Percentiles rank a stretch among this genome's conserved stretches.
Conservation (phyloP, 2,329 filamentous ascomycete species). For the Rhexocercosporidium sp. region DNA sequence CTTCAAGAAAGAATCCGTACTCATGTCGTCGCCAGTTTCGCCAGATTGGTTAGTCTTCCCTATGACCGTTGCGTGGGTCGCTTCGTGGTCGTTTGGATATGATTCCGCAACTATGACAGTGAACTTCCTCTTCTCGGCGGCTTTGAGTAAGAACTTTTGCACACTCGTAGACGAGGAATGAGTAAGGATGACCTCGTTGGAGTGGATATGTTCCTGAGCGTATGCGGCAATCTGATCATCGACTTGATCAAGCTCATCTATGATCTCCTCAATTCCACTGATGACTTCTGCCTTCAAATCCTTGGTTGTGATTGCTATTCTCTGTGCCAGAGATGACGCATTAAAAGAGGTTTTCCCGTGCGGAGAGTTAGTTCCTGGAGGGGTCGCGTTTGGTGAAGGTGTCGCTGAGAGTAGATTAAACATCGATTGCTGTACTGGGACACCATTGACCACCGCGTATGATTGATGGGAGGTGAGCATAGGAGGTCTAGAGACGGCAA, state of each 20-base stretch:
- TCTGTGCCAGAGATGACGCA: constrained; percentile 36
- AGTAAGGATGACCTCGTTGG: constrained; percentile 89
- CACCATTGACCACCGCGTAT: constrained; percentile 60
- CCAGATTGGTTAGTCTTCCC: constrained; percentile 56
- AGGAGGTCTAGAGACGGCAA: constrained; percentile 58
- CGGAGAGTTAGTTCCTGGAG: constrained; percentile 57
- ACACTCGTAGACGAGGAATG: constrained; percentile 86
- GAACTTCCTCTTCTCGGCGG: constrained; percentile 87
- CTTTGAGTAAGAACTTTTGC: constrained; percentile 86
- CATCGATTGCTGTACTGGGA: constrained; percentile 69
- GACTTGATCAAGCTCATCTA: constrained; percentile 91
- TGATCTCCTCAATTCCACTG: constrained; percentile 92
- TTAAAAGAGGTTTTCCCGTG: constrained; percentile 43
- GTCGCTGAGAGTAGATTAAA: constrained; percentile 83
- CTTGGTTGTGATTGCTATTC: constrained; percentile 47
- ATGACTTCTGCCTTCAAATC: constrained; percentile 90
- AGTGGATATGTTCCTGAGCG: constrained; percentile 90
- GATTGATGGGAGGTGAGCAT: constrained; percentile 67
- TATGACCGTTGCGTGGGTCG: constrained; percentile 65
- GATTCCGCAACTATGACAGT: constrained; percentile 85
- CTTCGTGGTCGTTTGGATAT: constrained; percentile 70
- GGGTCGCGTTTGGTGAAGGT: constrained; percentile 59
- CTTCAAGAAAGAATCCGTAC: constrained; percentile 68
- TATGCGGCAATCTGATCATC: constrained; percentile 92
- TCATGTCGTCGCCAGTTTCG: constrained; percentile 45